Evolutionary conservation across 179 eudicot genomes (phyloP), one percentile per base, ranked within the genome.

Genomic region (Corrigiola litoralis): DNA sequence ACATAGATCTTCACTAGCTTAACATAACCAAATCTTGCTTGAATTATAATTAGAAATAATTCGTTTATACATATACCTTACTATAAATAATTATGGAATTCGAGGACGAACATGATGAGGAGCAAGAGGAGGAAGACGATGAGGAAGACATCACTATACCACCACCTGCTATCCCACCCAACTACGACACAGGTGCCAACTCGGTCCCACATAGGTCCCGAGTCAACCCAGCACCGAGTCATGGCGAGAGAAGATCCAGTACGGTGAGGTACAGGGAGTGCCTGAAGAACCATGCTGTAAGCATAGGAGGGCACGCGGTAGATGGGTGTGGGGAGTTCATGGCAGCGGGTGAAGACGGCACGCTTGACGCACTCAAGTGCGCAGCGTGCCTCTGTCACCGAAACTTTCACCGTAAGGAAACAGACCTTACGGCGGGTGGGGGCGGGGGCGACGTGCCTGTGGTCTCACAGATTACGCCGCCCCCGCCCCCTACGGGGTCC

Each of bases 361-460:
- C 77, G 2, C 66, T 80, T 3, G 81, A 77, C 67, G 81, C 75
- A 0, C 56, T 80, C 1, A 77, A 74, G 9, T 80, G 84, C 64
- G 84, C 84, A 28, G 84, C 84, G 1, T 80, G 84, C 8, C 71
- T 57, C 67, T 80, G 84, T 29, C 84, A 80, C 81, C 81, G 84
- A 14, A 80, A 80, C 72, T 80, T 80, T 70, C 84, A 80, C 79
- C 76, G 84, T 9, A 80, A 74, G n/a, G 84, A 80, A 24, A 37
- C 63, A 58, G 73, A 70, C 72, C 17, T 44, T 16, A 7, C 20
- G 33, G 44, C 44, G 12, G 20, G 42, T 0, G 40, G 48, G 41
- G 12, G 17, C 36, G 46, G 4, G 0, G 20, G 4, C 4, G 33
- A 6, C 25, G 14, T 13, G 38, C n/a, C 54, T 1, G 2, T 20